Evolutionary conservation across 1,284 basidiomycete species (phyloP), one percentile per base, ranked within the genome.

Genomic region (Cutaneotrichosporon sp.): DNA sequence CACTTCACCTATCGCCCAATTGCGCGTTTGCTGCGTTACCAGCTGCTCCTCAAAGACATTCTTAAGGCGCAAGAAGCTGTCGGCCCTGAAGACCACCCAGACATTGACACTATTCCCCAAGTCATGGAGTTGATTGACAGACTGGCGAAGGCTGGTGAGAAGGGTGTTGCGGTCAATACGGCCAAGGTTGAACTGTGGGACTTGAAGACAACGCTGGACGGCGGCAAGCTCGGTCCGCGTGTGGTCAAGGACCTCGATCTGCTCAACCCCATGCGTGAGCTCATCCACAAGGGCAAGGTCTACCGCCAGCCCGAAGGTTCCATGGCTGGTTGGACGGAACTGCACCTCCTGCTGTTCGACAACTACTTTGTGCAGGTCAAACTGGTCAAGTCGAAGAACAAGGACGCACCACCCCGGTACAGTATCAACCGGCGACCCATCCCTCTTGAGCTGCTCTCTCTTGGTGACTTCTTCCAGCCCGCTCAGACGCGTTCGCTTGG

Each of bases 361-460:
- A 90, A 94, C 70, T 97, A 94, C 65, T 74, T 93, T 65, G 88
- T 94, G 37, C 83, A 92, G 78, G 90, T 88, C 12, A 93, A 91
- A 70, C 76, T 83, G 3, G 85, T 84, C 66, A 85, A 88, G 62
- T 84, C 88, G 5, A 88, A 86, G 68, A 89, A 86, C 64, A 80
- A 84, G 54, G 85, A 61, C 7, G 55, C 59, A 35, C 59, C 54
- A 45, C 51, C 51, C 0, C 57, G 62, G 25, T 70, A 71, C 50
- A 56, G 63, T 27, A 67, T 94, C 57, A 86, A 86, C 69, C 81
- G 87, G 56, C 79, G 87, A 87, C 91, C 91, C 0, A 89, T 94
- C 46, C 90, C 91, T 4, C 78, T 96, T 55, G 90, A 93, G 65
- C 78, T 97, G 9, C 78, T 97, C 34, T 84, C 83, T 3, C 75